phyloP scores from a whole-genome alignment of 371 early-diverging fungal genomes.

The Zancudomyces culisetae region DNA sequence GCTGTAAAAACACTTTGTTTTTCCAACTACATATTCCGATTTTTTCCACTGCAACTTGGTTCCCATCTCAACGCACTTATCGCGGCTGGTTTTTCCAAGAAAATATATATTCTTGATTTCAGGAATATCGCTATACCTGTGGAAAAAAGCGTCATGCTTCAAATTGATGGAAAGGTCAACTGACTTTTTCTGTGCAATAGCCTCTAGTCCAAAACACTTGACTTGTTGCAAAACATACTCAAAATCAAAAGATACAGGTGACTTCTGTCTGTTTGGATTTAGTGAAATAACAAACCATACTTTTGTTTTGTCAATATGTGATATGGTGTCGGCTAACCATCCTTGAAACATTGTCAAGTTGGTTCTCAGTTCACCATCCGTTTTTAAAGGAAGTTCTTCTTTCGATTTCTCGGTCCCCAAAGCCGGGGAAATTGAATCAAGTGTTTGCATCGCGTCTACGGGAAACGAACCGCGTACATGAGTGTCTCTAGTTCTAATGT shows the following conservation, averaged over 20 bases:
- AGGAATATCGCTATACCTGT: constrained; percentile 38
- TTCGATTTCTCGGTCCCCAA: no score
- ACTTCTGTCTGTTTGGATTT: constrained; percentile 48
- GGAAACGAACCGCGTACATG: no score
- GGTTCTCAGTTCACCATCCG: no score
- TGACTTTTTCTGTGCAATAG: constrained; percentile 29
- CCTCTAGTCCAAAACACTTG: constrained; percentile 26
- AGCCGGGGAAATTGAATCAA: no score
- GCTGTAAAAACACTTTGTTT: constrained; percentile 42
- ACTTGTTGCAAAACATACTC: constrained; percentile 38
- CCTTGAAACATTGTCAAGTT: constrained; percentile 49
- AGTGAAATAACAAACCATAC: constrained; percentile 76
- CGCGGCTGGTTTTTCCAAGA: constrained; percentile 15
- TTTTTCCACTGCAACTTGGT: constrained; percentile 42
- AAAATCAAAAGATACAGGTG: constrained; percentile 32
- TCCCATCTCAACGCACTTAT: constrained; percentile 35
- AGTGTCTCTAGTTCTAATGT: no score
- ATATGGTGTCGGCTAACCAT: constrained; percentile 54
- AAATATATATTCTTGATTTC: constrained; percentile 24
- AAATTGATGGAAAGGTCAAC: constrained; percentile 36
- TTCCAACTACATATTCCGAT: constrained; percentile 46
- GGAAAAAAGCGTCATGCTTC: constrained; percentile 39
- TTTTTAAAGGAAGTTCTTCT: no score
- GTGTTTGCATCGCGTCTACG: no score
- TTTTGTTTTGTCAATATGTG: constrained; percentile 59